Conservation (phyloP, 495 filamentous ascomycete species). For the Pyrenula aspistea region DNA sequence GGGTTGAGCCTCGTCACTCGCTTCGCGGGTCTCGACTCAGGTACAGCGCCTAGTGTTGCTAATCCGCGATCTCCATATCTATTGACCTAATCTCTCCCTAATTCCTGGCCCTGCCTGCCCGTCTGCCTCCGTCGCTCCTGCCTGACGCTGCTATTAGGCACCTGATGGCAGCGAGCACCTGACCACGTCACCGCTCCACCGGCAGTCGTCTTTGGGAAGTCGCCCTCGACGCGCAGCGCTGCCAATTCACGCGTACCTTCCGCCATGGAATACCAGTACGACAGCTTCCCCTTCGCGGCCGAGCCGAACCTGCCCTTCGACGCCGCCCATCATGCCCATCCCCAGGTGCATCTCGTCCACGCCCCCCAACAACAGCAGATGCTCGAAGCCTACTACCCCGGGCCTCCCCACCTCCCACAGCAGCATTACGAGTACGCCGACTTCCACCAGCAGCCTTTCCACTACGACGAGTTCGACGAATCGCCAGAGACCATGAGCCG, state of each 20-base stretch:
- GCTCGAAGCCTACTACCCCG: background rate
- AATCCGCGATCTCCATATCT: too few relatives aligned
- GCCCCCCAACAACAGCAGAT: background rate
- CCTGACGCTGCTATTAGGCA: background rate
- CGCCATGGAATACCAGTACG: background rate
- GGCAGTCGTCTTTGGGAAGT: too few relatives aligned
- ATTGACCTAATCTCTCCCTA: too few relatives aligned
- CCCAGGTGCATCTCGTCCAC: background rate
- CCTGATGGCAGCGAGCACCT: background rate
- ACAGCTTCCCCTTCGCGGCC: background rate
- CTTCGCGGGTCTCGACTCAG: background rate
- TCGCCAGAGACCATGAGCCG: conserved; percentile 39
- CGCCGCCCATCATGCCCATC: background rate
- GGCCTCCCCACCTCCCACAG: background rate
- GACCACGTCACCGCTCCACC: background rate
- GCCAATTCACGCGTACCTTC: background rate
- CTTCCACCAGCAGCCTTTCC: conserved; percentile 30
- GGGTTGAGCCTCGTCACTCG: background rate
- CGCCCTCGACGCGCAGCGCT: too few relatives aligned
- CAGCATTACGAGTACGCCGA: conserved; percentile 30
- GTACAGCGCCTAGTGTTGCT: too few relatives aligned
- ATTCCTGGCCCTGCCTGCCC: too few relatives aligned
- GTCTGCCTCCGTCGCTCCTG: background rate
- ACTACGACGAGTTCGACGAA: conserved; percentile 37
- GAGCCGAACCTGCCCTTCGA: background rate